These are phyloP conservation scores for Fistulinella cinereoalba DNA, from an alignment of 1,284 basidiomycete species.

Conservation along the genomic window DNA sequence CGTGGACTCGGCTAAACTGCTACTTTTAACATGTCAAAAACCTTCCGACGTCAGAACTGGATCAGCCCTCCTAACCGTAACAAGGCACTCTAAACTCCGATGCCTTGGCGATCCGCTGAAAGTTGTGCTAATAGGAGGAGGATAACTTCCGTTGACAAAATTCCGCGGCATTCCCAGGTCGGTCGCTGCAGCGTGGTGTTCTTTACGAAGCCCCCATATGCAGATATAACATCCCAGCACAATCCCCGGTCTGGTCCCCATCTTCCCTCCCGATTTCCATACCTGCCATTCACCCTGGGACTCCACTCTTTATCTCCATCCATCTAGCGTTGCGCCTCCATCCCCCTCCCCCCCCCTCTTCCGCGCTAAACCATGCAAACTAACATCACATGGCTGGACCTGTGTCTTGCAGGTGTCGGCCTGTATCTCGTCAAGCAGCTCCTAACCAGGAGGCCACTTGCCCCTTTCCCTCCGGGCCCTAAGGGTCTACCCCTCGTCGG, in stretches of 20 bases:
- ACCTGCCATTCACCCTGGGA: neutral
- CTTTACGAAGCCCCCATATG: slow-evolving; percentile 16
- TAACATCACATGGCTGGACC: slow-evolving; percentile 30
- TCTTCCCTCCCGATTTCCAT: slow-evolving; percentile 9
- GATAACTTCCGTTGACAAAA: slow-evolving; percentile 8
- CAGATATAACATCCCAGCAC: slow-evolving; percentile 18
- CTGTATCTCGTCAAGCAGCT: slow-evolving; percentile 30
- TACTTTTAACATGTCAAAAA: neutral
- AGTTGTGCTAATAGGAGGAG: slow-evolving; percentile 4
- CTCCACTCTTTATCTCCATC: slow-evolving; percentile 17
- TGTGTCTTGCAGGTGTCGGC: slow-evolving; percentile 31
- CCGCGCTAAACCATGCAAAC: slow-evolving; percentile 18
- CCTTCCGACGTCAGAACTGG: no score
- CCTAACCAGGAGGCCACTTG: slow-evolving; percentile 20
- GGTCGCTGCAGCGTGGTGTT: slow-evolving; percentile 3
- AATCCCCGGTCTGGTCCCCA: neutral
- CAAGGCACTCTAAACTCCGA: neutral
- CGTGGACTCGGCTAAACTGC: neutral
- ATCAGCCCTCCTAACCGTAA: neutral
- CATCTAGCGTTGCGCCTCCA: neutral
- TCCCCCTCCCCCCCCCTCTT: neutral
- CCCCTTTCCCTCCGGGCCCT: slow-evolving; percentile 32
- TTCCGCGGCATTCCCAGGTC: slow-evolving; percentile 23
- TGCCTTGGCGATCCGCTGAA: slow-evolving; percentile 6
- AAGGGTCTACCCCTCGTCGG: slow-evolving; percentile 32